Evolutionary conservation across 1,284 basidiomycete species (phyloP).

Genomic region (Malassezia psittaci): DNA sequence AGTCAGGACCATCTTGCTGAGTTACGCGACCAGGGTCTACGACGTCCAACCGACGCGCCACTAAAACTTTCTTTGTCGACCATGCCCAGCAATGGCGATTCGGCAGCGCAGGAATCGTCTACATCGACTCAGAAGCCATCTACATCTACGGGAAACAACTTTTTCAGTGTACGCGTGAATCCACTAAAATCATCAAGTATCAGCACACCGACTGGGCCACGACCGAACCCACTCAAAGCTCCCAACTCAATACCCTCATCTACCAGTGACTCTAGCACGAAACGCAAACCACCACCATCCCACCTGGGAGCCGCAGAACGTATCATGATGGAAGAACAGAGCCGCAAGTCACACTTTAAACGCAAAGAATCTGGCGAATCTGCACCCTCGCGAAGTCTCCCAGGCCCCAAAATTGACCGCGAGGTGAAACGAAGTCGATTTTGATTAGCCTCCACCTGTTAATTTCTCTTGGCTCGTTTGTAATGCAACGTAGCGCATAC

Average conservation of each 20-base stretch:
- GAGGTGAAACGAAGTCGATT: conserved; percentile 33
- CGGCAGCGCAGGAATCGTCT: background rate
- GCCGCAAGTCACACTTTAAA: conserved; percentile 8
- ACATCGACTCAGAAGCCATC: background rate
- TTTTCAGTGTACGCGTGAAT: conserved; percentile 9
- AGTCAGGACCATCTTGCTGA: conserved; percentile 19
- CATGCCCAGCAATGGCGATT: background rate
- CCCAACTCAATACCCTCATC: background rate
- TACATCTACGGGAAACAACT: background rate
- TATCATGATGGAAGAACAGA: conserved; percentile 40
- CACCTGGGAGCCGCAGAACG: conserved; percentile 37
- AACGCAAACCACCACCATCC: conserved; percentile 14
- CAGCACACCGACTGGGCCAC: background rate
- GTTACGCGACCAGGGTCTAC: conserved; percentile 20
- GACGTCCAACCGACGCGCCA: conserved; percentile 18
- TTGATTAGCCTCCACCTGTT: conserved; percentile 9
- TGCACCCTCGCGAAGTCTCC: background rate
- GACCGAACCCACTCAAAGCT: background rate
- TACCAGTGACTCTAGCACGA: background rate
- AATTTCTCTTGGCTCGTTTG: background rate
- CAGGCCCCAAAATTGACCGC: conserved; percentile 27
- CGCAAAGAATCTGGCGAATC: conserved; percentile 19
- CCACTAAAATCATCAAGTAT: conserved; percentile 10
- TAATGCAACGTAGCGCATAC: conserved; percentile 1
- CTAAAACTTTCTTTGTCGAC: conserved; percentile 25